Evolutionary conservation across 768 basidiomycete genomes (phyloP).

Genomic region (Rhizopogon vulgaris): DNA sequence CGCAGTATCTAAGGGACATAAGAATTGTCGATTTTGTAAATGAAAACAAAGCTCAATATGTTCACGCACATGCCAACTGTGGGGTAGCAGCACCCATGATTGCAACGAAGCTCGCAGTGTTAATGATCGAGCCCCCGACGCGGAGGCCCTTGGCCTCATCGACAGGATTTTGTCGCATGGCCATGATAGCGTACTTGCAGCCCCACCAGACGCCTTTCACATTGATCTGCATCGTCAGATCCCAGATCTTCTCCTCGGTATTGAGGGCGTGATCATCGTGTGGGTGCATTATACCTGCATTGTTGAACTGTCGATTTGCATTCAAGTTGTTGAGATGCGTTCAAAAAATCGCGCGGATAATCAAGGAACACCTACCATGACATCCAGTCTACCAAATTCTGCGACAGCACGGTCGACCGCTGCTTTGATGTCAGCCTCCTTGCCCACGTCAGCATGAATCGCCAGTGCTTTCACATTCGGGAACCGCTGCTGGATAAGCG

Average conservation of each 20-base stretch:
- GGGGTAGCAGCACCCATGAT: conserved; percentile 95
- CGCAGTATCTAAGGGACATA: conserved; percentile 65
- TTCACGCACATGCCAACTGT: conserved; percentile 87
- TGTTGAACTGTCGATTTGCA: conserved; percentile 68
- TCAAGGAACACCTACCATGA: conserved; percentile 61
- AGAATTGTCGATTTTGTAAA: conserved; percentile 4
- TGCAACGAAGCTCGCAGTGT: conserved; percentile 96
- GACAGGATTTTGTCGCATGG: conserved; percentile 89
- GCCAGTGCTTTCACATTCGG: conserved; percentile 67
- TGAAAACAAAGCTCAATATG: neutral
- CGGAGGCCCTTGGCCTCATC: conserved; percentile 78
- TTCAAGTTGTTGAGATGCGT: neutral
- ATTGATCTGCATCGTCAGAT: conserved; percentile 88
- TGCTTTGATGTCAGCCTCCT: conserved; percentile 80
- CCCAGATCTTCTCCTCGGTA: conserved; percentile 97
- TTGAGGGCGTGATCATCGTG: conserved; percentile 92
- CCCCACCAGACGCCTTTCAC: conserved; percentile 99
- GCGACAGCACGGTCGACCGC: conserved; percentile 75
- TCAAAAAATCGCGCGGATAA: neutral
- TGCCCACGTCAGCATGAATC: conserved; percentile 79
- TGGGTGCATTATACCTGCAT: conserved; percentile 97
- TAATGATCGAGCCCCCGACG: conserved; percentile 89
- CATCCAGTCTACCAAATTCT: conserved; percentile 88
- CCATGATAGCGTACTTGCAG: conserved; percentile 93
- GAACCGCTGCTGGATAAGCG: conserved; percentile 55